Evolutionary conservation across 169 alveolate genomes (phyloP), one percentile per base, ranked within the genome.

Genomic region (Plasmodium chabaudi): DNA sequence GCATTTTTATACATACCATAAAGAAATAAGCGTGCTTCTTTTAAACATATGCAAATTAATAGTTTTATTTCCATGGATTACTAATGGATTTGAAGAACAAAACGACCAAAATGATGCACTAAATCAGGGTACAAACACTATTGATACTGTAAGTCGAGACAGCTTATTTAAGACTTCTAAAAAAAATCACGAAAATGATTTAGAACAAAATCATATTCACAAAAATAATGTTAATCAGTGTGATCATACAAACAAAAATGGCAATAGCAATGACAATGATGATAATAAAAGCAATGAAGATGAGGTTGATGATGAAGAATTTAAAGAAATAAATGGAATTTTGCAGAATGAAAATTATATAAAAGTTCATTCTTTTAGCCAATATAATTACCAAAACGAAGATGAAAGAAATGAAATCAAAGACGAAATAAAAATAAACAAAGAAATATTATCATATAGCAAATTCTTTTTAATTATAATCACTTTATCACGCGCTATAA

Each of bases 371-470:
- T 5, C 39, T 61, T 23, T 27, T 34, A 79, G 56, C 44, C 34
- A 19, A 19, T 67, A 23, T 15, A 10, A 42, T 19, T 44, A 59
- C 23, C 10, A 56, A 59, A 57, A 65, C 21, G 46, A 65, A 49
- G 19, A 59, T 23, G 65, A 39, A 25, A 42, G 51, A 39, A 42
- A 9, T 5, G 19, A 61, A 75, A 55, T 79, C 25, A 53, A 9
- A 9, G 56, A 68, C 67, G 59, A 79, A 55, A 55, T 61, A 10
- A 21, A 55, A 13, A 86, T 86, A 19, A 86, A 23, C 61, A 86
- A 86, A 53, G 91, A 86, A 86, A 64, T 86, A 39, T 25, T 86
- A 13, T 86, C 91, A 13, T 86, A 86, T 64, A 86, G 91, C 77
- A 86, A 86, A 86, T 86, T 86, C 34, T 86, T 86, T 64, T 46